Percentiles rank a stretch among this genome's conserved stretches.
These are phyloP conservation scores for Septoria petroselini DNA, from an alignment of 2,329 filamentous ascomycete species.

Conservation along the genomic window DNA sequence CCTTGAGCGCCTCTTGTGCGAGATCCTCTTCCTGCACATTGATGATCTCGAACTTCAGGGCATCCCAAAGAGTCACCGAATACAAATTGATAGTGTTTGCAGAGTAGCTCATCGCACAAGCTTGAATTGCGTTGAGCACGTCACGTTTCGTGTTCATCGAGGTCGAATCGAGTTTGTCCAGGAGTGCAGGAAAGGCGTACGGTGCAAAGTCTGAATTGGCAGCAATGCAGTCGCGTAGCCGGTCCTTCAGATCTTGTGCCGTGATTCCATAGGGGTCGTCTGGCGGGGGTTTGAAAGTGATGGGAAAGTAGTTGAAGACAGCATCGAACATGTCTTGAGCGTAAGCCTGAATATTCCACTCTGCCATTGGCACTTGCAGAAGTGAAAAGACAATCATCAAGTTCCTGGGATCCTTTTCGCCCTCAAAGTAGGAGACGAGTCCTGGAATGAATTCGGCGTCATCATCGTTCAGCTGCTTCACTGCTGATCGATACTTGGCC, in stretches of 20 bases:
- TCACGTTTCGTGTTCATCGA: constrained; percentile 68
- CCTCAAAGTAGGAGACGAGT: constrained; percentile 63
- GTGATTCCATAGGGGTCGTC: constrained; percentile 69
- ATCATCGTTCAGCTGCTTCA: constrained; percentile 55
- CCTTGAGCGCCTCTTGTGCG: constrained; percentile 57
- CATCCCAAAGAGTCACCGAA: constrained; percentile 65
- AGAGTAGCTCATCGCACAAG: constrained; percentile 59
- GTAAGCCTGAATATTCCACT: constrained; percentile 62
- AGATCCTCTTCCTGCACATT: constrained; percentile 65
- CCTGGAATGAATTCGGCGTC: constrained; percentile 56
- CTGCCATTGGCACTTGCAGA: constrained; percentile 63
- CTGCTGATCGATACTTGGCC: constrained; percentile 57
- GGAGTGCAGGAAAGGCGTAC: constrained; percentile 62
- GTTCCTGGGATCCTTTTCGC: constrained; percentile 67
- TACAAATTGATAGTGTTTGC: constrained; percentile 59
- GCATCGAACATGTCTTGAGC: constrained; percentile 64
- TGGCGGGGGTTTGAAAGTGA: constrained; percentile 66
- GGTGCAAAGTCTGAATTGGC: constrained; percentile 63
- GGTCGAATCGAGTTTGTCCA: constrained; percentile 68
- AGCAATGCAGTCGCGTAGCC: constrained; percentile 62
- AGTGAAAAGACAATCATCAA: constrained; percentile 69
- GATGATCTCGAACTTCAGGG: constrained; percentile 66
- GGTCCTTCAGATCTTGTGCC: constrained; percentile 63
- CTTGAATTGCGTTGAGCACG: constrained; percentile 60
- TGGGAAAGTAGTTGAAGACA: constrained; percentile 70